Base-by-base conservation (phyloP, 179 eudicot genomes). In the Heliamphora pulchella region DNA sequence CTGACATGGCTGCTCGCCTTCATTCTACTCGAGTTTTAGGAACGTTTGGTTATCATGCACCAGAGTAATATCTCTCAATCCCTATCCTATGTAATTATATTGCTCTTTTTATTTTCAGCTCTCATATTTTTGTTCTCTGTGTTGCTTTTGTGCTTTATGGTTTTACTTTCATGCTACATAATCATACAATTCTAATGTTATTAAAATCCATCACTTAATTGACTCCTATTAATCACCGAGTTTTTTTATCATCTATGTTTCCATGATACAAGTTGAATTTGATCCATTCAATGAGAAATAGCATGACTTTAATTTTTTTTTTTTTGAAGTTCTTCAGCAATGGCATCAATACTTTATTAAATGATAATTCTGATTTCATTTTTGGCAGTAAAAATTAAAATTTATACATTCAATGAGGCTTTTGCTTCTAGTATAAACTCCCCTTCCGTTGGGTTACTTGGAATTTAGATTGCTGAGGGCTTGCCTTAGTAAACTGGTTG, bases 41-140 rank as follows among this genome's bases (percentile, higher is more conserved):
- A 81, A 87, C 90, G 47, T 87, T 87, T 79, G 90, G 90, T 31
- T 87, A 87, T 81, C 90, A 87, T 69, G 90, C 90, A 79, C 90
- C 90, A 75, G 90, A 87, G 90, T 87, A 84, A 84, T 77, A 14
- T 58, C 71, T 73, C 78, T 61, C 15, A 58, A 65, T 4, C 57
- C n/a, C 11, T 2, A 48, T 82, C 55, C 13, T 15, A 44, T 20
- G 3, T 48, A 8, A 50, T 71, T 51, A 74, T 74, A 20, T 41
- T 64, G 18, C 59, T 65, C 8, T 80, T 17, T 48, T 31, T 18
- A 44, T 58, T 70, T 78, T 65, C 14, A 14, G 65, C 11, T 53
- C 6, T 10, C 46, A 14, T 57, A 6, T n/a, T 44, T 41, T 17
- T 15, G 1, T 67, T n/a, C n/a, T 31, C 17, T 67, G 11, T 57